A percentile compares a stretch with the other conserved stretches of the same genome.
Evolutionary conservation across 2,329 filamentous ascomycete species (phyloP).

Genomic region (Cucurbitaria berberidis): DNA sequence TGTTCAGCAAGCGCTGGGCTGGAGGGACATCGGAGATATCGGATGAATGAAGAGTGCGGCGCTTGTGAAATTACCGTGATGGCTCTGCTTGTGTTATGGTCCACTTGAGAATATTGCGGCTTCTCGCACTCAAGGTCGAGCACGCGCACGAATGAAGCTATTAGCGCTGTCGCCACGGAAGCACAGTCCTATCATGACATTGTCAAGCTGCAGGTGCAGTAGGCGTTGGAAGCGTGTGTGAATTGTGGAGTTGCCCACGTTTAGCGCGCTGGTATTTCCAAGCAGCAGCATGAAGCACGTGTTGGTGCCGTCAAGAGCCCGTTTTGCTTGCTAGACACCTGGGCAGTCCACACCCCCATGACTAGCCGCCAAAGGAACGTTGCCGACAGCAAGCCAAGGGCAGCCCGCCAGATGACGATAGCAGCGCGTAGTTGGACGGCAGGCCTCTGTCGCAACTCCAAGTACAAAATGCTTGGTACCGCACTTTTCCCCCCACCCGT

Average conservation of each 20-base stretch:
- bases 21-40: background rate
- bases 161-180: background rate
- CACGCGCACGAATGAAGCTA: background rate
- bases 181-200: slow-evolving; percentile 8
- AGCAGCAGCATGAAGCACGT: slow-evolving; percentile 14
- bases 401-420: slow-evolving; percentile 26
- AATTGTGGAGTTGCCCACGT: slow-evolving; percentile 12
- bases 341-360: no score
- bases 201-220: slow-evolving; percentile 13
- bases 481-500: slow-evolving; percentile 6
- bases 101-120: background rate
- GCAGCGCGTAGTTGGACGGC: slow-evolving; percentile 12
- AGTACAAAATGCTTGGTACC: slow-evolving; percentile 11
- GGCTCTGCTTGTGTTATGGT: background rate
- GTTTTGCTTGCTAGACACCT: slow-evolving; percentile 1
- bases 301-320: slow-evolving; percentile 9
- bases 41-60: background rate
- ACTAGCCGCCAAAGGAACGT: no score
- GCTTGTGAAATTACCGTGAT: background rate
- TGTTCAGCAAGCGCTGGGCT: background rate
- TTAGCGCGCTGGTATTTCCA: slow-evolving; percentile 20
- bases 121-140: no score
- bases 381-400: slow-evolving; percentile 20
- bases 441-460: slow-evolving; percentile 2
- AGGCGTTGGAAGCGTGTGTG: slow-evolving; percentile 2